phyloP scores from a whole-genome alignment of 1,139 yeast species.

The Hyphopichia khmerensis region DNA sequence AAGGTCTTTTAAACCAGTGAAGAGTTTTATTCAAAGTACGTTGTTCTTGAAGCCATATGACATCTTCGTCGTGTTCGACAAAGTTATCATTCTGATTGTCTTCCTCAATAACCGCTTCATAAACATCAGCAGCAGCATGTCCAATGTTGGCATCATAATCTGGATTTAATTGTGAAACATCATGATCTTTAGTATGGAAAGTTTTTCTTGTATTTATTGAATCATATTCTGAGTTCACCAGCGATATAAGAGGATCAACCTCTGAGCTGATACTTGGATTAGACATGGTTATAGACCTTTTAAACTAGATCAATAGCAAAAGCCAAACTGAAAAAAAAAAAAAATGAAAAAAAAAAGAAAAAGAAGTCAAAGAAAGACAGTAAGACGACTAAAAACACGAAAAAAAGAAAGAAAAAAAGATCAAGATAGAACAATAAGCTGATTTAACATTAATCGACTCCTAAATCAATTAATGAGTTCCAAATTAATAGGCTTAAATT shows the following conservation, averaged over 20 bases:
- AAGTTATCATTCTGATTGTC: slow-evolving; percentile 7
- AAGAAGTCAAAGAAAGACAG: too few relatives aligned
- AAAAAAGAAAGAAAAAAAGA: too few relatives aligned
- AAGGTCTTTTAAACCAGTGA: slow-evolving; percentile 37
- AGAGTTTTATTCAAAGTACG: slow-evolving; percentile 22
- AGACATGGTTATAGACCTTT: too few relatives aligned
- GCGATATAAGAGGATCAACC: not conserved
- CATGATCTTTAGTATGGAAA: not conserved
- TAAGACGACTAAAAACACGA: too few relatives aligned
- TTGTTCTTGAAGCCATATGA: slow-evolving; percentile 30
- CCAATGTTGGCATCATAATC: slow-evolving; percentile 12
- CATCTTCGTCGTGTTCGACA: slow-evolving; percentile 25
- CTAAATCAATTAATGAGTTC: too few relatives aligned
- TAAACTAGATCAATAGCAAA: too few relatives aligned
- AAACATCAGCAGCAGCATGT: slow-evolving; percentile 2
- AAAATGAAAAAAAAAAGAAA: too few relatives aligned
- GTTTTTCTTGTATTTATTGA: not conserved
- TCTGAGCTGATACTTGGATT: not conserved
- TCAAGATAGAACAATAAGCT: too few relatives aligned
- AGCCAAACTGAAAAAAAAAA: too few relatives aligned
- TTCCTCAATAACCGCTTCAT: slow-evolving; percentile 28
- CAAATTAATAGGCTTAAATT: too few relatives aligned
- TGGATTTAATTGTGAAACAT: slow-evolving; percentile 19
- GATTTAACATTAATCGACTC: too few relatives aligned
- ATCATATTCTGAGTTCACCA: not conserved